Conservation (phyloP, 2,329 filamentous ascomycete species). For the Davidsoniella neocaledoniae region DNA sequence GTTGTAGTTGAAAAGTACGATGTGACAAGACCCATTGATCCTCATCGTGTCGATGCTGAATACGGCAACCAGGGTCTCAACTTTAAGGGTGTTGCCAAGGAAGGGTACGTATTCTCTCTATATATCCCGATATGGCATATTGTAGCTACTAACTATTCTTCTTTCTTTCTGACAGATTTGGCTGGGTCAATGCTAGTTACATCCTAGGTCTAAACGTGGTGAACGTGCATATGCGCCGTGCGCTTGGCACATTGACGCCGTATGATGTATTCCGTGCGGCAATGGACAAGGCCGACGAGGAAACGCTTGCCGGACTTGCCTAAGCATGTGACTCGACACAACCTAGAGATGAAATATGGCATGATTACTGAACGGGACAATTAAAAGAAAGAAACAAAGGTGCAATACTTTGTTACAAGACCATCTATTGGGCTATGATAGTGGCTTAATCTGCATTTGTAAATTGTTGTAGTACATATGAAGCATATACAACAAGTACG, state of each 20-base stretch:
- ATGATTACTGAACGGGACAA: background rate
- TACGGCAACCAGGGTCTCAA: constrained; percentile 94
- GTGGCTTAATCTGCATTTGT: too few relatives aligned
- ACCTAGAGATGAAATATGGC: too few relatives aligned
- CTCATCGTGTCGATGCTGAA: constrained; percentile 87
- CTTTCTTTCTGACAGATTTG: constrained; percentile 46
- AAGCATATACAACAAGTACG: too few relatives aligned
- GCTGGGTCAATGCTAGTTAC: constrained; percentile 97
- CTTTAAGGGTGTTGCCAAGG: constrained; percentile 88
- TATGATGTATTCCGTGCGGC: constrained; percentile 71
- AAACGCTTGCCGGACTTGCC: constrained; percentile 30
- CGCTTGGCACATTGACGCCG: constrained; percentile 71
- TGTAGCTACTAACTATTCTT: constrained; percentile 17
- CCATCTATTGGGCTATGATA: too few relatives aligned
- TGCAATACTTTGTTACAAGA: background rate
- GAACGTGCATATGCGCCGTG: constrained; percentile 75
- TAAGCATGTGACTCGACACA: background rate
- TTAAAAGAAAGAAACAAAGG: background rate
- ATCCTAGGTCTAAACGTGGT: constrained; percentile 83
- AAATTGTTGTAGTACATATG: too few relatives aligned
- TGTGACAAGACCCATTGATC: constrained; percentile 75
- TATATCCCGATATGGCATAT: background rate
- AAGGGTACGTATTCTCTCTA: constrained; percentile 53
- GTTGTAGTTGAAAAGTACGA: constrained; percentile 99
- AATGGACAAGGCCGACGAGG: constrained; percentile 36